Evolutionary conservation across 805 yeast species (phyloP), one percentile per base, ranked within the genome.

Genomic region (Hagleromyces aurorensis): DNA sequence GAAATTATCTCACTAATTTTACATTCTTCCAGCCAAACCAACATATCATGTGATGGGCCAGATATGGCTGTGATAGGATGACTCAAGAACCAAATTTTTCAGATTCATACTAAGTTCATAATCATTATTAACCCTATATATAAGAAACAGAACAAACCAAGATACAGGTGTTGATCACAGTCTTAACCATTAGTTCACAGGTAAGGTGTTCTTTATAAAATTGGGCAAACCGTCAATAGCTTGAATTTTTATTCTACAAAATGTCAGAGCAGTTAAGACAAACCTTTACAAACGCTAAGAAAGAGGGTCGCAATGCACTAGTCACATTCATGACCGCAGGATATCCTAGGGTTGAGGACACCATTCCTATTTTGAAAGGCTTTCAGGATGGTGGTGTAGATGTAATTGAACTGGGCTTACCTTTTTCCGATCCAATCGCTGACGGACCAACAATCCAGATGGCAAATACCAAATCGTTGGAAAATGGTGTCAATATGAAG

Each of bases 361-460:
- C 98, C 1, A 66, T 91, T 28, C 93, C 94, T 6, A 72, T 87
- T 40, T 55, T 91, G 56, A 72, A 77, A 54, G 89, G 91, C 13
- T 73, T 91, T 63, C 97, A 91, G 64, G 82, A 72, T 16, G 96
- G 95, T 43, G 99, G 99, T 34, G 93, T 82, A 21, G 97, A 91
- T 52, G 71, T 91, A 38, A 84, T 91, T 44, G 99, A 91, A 62
- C 63, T 91, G 26, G 98, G 99, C 39, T 63, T 91, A 55, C 99
- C 99, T 27, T 91, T 91, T 57, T 79, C 95, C 13, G 99, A 91
- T 56, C 98, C 99, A 21, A 86, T 91, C 55, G 99, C 97, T 19
- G 99, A 91, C 58, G 99, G 99, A 27, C 94, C 97, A 21, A 84
- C 94, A 11, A 91, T 91, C 49, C 98, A 91, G 63, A 75, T 65